Evolutionary conservation across 2,329 filamentous ascomycete species (phyloP).

Genomic region (Tolypocladium amazonense): DNA sequence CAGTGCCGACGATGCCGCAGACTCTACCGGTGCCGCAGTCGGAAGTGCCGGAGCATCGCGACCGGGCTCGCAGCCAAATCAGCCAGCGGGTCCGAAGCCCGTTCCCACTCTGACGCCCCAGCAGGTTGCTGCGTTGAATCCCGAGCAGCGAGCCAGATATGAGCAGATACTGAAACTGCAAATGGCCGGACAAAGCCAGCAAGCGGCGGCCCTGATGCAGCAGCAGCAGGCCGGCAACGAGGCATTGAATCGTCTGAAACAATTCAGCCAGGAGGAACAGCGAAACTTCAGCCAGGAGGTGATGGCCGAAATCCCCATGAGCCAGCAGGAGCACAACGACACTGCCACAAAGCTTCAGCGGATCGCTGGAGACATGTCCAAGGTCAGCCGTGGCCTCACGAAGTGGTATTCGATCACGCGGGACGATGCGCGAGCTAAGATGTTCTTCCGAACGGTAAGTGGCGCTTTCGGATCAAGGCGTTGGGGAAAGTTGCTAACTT

Average conservation of each 20-base stretch:
- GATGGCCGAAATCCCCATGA: constrained; percentile 36
- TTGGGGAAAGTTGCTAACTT: constrained; percentile 19
- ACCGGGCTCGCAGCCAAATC: constrained; percentile 14
- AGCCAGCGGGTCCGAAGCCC: constrained; percentile 11
- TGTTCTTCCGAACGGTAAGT: constrained; percentile 44
- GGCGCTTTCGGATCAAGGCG: too few species aligned
- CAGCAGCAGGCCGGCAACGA: constrained; percentile 10
- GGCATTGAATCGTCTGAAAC: constrained; percentile 21
- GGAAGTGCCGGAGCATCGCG: constrained; percentile 7
- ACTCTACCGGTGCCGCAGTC: constrained; percentile 13
- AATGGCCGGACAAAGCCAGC: constrained; percentile 12
- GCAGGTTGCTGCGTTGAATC: constrained; percentile 27
- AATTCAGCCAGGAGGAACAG: constrained; percentile 29
- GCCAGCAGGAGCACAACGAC: constrained; percentile 30
- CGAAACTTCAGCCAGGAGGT: constrained; percentile 25
- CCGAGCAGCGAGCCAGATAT: constrained; percentile 34
- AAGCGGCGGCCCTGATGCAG: constrained; percentile 6
- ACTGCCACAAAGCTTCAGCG: constrained; percentile 31
- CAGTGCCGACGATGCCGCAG: constrained; percentile 33
- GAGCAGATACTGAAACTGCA: constrained; percentile 25
- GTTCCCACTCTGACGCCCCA: constrained; percentile 15
- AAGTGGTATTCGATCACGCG: constrained; percentile 37
- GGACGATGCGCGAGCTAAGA: constrained; percentile 37
- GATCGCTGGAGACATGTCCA: constrained; percentile 30
- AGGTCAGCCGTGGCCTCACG: constrained; percentile 31